phyloP scores from a whole-genome alignment of 169 alveolate genomes.

The Babesia divergens region DNA sequence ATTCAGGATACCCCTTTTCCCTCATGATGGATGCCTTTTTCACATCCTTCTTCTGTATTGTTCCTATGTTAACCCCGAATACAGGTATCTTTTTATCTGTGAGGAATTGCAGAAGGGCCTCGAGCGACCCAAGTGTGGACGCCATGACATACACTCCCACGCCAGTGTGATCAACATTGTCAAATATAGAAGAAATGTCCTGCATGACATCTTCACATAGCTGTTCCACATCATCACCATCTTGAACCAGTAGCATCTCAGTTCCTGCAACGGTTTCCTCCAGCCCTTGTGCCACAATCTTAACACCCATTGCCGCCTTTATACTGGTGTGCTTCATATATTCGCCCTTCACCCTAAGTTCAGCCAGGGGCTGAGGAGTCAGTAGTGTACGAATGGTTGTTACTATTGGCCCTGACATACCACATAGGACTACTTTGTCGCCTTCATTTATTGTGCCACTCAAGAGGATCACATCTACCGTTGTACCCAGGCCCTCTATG shows the following conservation, averaged over 20 bases:
- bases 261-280: slow-evolving; percentile 98
- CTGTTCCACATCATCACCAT: slow-evolving; percentile 80
- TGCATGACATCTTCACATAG: slow-evolving; percentile 87
- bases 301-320: slow-evolving; percentile 94
- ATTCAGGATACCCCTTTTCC: slow-evolving; percentile 92
- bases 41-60: slow-evolving; percentile 97
- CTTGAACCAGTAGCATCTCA: slow-evolving; percentile 86
- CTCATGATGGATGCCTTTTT: slow-evolving; percentile 92
- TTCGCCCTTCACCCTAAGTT: slow-evolving; percentile 98
- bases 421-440: slow-evolving; percentile 94
- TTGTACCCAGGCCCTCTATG: slow-evolving; percentile 96
- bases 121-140: slow-evolving; percentile 97
- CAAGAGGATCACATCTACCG: slow-evolving; percentile 98
- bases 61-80: slow-evolving; percentile 96
- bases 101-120: slow-evolving; percentile 95
- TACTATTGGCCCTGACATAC: slow-evolving; percentile 95
- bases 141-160: slow-evolving; percentile 98
- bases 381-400: slow-evolving; percentile 95
- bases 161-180: slow-evolving; percentile 89
- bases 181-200: slow-evolving; percentile 90
- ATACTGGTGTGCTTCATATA: slow-evolving; percentile 89
- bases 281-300: slow-evolving; percentile 87
- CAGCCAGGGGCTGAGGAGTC: slow-evolving; percentile 99
- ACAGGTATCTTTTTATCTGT: slow-evolving; percentile 93
- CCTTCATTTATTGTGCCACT: slow-evolving; percentile 93